These are phyloP conservation scores for Heliamphora exappendiculata DNA, from an alignment of 148 eudicot species.

Conservation along the genomic window DNA sequence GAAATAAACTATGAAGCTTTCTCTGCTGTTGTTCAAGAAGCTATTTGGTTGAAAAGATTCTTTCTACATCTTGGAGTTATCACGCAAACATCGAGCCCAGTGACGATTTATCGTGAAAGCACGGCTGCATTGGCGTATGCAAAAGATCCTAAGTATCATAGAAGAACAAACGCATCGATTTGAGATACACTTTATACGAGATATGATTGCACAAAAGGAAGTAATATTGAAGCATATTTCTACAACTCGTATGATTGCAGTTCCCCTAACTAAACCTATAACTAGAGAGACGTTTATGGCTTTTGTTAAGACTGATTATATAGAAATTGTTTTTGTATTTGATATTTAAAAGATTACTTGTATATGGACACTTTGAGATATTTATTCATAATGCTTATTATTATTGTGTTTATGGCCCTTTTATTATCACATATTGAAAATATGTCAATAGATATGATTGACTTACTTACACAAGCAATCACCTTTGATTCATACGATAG, in stretches of 20 bases:
- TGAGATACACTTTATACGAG: background rate
- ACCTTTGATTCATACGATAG: background rate
- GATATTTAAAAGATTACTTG: too few relatives aligned
- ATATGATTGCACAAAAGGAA: background rate
- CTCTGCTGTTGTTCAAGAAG: background rate
- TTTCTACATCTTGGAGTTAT: background rate
- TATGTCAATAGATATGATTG: background rate
- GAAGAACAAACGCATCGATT: background rate
- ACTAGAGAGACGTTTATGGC: too few relatives aligned
- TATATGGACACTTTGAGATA: background rate
- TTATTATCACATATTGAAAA: background rate
- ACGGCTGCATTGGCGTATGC: background rate
- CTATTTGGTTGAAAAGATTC: background rate
- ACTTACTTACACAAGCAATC: too few relatives aligned
- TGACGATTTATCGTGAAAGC: background rate
- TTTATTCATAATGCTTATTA: background rate
- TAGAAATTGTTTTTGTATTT: background rate
- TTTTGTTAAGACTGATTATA: background rate
- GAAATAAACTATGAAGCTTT: background rate
- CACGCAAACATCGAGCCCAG: background rate
- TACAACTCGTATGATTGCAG: background rate
- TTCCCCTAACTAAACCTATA: background rate
- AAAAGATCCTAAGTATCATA: background rate
- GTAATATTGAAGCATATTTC: background rate
- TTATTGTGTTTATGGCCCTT: background rate